Base-by-base conservation (phyloP, 1,284 basidiomycete species). In the Heterobasidion parviporum region DNA sequence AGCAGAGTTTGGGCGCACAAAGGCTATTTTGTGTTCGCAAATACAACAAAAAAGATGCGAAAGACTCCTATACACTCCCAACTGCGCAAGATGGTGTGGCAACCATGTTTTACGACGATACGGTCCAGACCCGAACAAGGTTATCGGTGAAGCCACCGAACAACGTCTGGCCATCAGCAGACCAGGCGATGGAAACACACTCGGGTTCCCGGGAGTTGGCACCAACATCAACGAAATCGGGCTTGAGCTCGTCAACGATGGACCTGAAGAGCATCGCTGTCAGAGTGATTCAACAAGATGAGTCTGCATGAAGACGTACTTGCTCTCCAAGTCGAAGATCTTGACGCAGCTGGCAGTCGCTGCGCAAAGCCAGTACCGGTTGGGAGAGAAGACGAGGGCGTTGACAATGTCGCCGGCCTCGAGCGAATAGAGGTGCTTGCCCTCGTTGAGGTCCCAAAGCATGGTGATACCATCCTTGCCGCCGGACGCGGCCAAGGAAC, bases 391-490 rank as follows among this genome's bases (percentile, higher is more conserved):
- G 72, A 98, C 96, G 63, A 99, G 91, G 59, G 97, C 94, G 74
- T 99, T 99, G 85, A 99, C 94, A 65, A 94, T 82, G 74, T 99
- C 94, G 64, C 95, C 95, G 55, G 97, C 97, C 77, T 99, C 97
- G 62, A 99, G 90, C 59, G 94, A 98, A 86, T 99, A 99, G 68
- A 99, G 87, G 85, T 99, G 96, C 82, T 99, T 99, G 83, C 94
- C 95, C 80, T 99, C 97, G 77, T 98, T 98, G 66, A 99, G 81
- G 75, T 99, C 97, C 97, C 96, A 99, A 62, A 99, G 91, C 97
- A 99, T 99, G 72, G 95, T 98, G 76, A 99, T 96, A 63, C 94
- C 94, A 73, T 99, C 97, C 80, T 98, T 98, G 68, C 97, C 97
- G 70, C 97, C 97, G 51, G 97, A 99, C 55, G 97, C 97, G 69